Base-by-base conservation (phyloP, 1,139 yeast species). In the Blastobotrys aristatus region DNA sequence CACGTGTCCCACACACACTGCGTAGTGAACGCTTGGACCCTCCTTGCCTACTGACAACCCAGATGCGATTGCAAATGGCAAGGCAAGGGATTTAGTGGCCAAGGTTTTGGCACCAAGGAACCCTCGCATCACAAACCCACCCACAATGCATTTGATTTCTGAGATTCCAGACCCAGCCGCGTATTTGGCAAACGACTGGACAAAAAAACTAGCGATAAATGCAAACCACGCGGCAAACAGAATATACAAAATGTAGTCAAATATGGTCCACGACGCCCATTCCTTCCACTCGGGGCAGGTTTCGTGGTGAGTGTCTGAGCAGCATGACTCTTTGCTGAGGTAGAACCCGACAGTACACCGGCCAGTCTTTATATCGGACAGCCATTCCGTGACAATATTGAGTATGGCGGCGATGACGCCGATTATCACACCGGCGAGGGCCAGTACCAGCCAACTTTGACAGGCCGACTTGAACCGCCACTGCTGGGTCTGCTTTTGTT, bases 81-180 rank as follows among this genome's bases (percentile, higher is more conserved):
- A 70, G 0, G 95, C 87, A 4, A 88, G 63, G 47, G 89, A 77
- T 58, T 94, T 94, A 48, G 89, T 80, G 0, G 79, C 58, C 27
- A 92, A 70, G 0, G 97, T 89, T 64, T 77, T 72, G 67, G 82
- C 75, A 18, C 84, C 86, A 47, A 92, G 72, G 58, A 90, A 94
- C 4, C 87, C 89, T 31, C 79, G 77, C 73, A 86, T 76, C 20
- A 78, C 80, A 63, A 90, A 94, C 0, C 99, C 99, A 0, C 95
- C 84, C 1, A 92, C 89, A 55, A 94, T 89, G 63, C 95, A 86
- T 65, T 94, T 94, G 64, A 94, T 92, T 64, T 94, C 99, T 4
- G 97, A 84, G 43, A 94, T 94, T 0, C 98, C 98, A 2, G 96
- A 86, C 0, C 98, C 98, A 0, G 98, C 95, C 0, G 98, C 98